These are phyloP conservation scores for Zygosaccharomyces rouxii DNA, from an alignment of 805 yeast species.

Conservation along the genomic window DNA sequence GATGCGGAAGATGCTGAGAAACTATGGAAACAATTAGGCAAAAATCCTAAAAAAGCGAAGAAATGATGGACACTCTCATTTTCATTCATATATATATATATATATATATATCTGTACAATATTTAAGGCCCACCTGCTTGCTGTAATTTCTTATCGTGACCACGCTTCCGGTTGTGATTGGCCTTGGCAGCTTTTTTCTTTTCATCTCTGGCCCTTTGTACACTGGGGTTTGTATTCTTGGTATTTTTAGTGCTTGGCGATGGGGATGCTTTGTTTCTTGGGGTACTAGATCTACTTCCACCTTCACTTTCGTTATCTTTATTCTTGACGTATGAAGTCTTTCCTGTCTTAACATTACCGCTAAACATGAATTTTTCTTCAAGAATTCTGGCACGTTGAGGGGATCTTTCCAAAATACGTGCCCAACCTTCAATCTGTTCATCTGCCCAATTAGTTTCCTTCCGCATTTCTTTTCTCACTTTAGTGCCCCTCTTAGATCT, in stretches of 20 bases:
- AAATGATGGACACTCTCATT: not conserved
- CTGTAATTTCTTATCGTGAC: constrained; percentile 52
- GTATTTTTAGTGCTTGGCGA: not conserved
- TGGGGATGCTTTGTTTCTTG: constrained; percentile 1
- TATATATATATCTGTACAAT: not conserved
- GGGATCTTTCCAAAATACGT: constrained; percentile 62
- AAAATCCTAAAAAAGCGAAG: constrained; percentile 16
- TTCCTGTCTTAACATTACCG: constrained; percentile 37
- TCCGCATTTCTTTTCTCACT: constrained; percentile 48
- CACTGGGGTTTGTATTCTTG: constrained; percentile 4
- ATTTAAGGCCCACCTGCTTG: constrained; percentile 8
- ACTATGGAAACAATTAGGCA: constrained; percentile 33
- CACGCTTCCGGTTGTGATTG: constrained; percentile 62
- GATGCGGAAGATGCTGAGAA: constrained; percentile 35
- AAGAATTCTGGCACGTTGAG: constrained; percentile 53
- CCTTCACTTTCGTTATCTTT: constrained; percentile 12
- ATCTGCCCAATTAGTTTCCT: constrained; percentile 66
- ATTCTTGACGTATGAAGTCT: constrained; percentile 31
- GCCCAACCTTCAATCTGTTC: constrained; percentile 96
- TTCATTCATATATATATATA: not conserved
- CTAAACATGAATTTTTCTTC: constrained; percentile 58
- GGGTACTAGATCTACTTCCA: not conserved
- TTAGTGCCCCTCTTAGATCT: constrained; percentile 48
- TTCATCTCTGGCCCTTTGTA: constrained; percentile 43
- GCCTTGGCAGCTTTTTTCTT: constrained; percentile 53